Percentiles rank a stretch among this genome's conserved stretches.
These are phyloP conservation scores for Cryphonectria nitschkei DNA, from an alignment of 2,329 filamentous ascomycete genomes.

Conservation along the genomic window DNA sequence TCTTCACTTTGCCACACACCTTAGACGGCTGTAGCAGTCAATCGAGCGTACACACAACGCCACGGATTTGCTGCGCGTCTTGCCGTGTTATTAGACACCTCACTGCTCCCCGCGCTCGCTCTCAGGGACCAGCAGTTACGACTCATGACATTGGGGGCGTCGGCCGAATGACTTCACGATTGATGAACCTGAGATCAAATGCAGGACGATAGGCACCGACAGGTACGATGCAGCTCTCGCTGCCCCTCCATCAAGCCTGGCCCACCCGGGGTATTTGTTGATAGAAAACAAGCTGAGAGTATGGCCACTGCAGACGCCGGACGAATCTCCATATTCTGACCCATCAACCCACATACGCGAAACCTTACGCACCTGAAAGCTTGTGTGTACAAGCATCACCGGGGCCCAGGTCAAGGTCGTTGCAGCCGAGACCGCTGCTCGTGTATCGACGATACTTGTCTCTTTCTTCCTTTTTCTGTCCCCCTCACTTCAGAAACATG, in stretches of 20 bases:
- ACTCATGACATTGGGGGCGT: constrained; percentile 8
- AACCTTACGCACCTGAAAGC: not conserved
- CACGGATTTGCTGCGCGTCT: not conserved
- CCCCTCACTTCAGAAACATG: constrained; percentile 32
- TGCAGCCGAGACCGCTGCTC: constrained; percentile 9
- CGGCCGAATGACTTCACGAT: not conserved
- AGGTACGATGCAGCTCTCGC: not conserved
- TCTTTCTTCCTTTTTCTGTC: not conserved
- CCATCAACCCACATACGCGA: not conserved
- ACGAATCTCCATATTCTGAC: not conserved
- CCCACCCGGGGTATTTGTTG: not conserved
- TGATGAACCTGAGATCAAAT: not conserved
- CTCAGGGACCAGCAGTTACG: constrained; percentile 5
- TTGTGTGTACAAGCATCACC: not conserved
- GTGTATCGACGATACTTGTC: not conserved
- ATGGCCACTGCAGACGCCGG: not conserved
- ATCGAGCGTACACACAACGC: not conserved
- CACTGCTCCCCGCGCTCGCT: not conserved
- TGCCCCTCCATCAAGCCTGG: not conserved
- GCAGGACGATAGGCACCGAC: not conserved
- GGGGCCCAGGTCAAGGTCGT: not conserved
- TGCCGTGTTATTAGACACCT: constrained; percentile 25
- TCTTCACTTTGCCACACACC: not conserved
- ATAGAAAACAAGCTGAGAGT: not conserved
- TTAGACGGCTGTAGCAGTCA: constrained; percentile 1